Evolutionary conservation across 140 eudicot species (phyloP).

Genomic region (Stevia rebaudiana): DNA sequence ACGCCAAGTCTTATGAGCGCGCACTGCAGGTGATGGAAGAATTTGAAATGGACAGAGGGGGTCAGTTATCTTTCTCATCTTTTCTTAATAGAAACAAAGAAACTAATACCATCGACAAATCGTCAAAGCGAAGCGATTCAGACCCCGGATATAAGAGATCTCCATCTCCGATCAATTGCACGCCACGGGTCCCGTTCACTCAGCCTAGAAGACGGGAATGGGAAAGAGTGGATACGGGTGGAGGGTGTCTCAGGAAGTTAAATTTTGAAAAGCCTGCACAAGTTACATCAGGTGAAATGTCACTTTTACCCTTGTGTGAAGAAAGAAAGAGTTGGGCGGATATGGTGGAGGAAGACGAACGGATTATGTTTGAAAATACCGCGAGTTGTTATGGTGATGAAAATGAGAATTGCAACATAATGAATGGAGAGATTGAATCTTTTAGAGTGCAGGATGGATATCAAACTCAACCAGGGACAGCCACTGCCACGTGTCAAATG

Average conservation of each 20-base stretch:
- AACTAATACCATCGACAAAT: constrained; percentile 12
- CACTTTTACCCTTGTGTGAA: constrained; percentile 9
- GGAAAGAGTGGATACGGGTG: constrained; percentile 22
- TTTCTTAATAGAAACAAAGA: constrained; percentile 32
- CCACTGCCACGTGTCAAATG: constrained; percentile 21
- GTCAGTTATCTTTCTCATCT: constrained; percentile 27
- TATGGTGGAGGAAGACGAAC: constrained; percentile 73
- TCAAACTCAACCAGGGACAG: constrained; percentile 44
- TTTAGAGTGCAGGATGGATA: constrained; percentile 36
- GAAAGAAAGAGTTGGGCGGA: constrained; percentile 60
- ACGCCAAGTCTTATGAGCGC: constrained; percentile 67
- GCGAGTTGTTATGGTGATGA: constrained; percentile 18
- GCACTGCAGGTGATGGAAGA: constrained; percentile 57
- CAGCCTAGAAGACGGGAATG: constrained; percentile 46
- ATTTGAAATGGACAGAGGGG: constrained; percentile 38
- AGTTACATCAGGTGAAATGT: constrained; percentile 9
- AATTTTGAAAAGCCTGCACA: constrained; percentile 28
- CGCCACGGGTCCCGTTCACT: constrained; percentile 41
- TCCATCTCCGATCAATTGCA: constrained; percentile 26
- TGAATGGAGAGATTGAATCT: constrained; percentile 19
- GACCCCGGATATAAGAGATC: constrained; percentile 29
- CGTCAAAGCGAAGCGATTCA: constrained; percentile 14
- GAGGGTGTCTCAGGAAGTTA: constrained; percentile 39
- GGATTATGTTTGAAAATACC: constrained; percentile 21
- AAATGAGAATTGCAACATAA: constrained; percentile 36